phyloP scores from a whole-genome alignment of 345 rosid genomes.

The Euphorbia tirucalli region DNA sequence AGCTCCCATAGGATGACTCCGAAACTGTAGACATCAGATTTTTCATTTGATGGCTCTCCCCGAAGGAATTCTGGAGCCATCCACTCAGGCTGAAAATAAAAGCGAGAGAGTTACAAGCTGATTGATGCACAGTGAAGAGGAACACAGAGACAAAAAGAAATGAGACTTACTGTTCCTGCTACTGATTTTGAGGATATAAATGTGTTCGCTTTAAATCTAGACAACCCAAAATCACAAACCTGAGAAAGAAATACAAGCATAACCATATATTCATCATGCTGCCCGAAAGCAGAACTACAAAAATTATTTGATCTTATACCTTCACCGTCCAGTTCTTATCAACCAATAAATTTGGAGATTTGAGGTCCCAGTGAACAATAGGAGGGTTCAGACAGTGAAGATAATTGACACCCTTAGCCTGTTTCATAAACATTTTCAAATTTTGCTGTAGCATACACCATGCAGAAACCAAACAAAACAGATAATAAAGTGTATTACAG shows the following conservation, averaged over 20 bases:
- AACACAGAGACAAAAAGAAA: background rate
- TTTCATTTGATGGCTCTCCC: constrained; percentile 96
- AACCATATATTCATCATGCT: background rate
- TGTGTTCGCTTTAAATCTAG: constrained; percentile 90
- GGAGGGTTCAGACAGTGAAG: constrained; percentile 90
- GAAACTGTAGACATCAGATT: constrained; percentile 90
- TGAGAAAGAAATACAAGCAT: constrained; percentile 26
- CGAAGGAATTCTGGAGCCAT: constrained; percentile 99
- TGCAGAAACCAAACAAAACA: background rate
- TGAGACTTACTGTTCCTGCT: constrained; percentile 85
- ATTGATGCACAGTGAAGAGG: constrained; percentile 26
- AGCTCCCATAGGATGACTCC: constrained; percentile 97
- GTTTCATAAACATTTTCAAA: constrained; percentile 27
- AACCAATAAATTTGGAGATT: constrained; percentile 89
- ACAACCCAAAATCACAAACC: constrained; percentile 96
- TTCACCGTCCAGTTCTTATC: constrained; percentile 96
- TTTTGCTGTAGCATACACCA: constrained; percentile 1
- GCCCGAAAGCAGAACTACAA: background rate
- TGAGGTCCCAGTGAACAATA: constrained; percentile 95
- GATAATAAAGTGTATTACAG: constrained; percentile 20
- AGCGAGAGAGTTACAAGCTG: constrained; percentile 41
- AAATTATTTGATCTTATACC: constrained; percentile 35
- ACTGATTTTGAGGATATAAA: constrained; percentile 90
- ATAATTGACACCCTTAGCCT: constrained; percentile 98
- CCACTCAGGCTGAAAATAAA: constrained; percentile 94